Evolutionary conservation across 768 basidiomycete species (phyloP), one percentile per base, ranked within the genome.

Genomic region (Leccinellum rugosiceps): DNA sequence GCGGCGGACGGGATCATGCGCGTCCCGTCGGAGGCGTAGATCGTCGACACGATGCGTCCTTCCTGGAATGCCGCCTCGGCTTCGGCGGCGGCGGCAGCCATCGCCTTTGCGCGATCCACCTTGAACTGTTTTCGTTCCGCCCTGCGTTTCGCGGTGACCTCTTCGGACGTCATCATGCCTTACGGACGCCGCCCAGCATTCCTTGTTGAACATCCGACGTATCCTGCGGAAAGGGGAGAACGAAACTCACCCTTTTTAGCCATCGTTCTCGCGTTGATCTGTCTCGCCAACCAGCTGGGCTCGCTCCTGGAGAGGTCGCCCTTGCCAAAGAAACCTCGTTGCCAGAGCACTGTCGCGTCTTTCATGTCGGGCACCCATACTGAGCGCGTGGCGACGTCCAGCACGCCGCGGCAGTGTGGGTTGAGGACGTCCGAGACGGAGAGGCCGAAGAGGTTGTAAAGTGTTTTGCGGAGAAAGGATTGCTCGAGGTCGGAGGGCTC

Each of bases 261-360:
- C 50, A 83, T 74, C 60, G 76, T 70, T 28, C 67, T 73, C 1
- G 74, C 78, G 67, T 91, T 92, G 58, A 88, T 77, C 64, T 92
- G 87, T 47, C 97, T 77, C 19, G 86, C 82, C 58, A 87, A 77
- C 97, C 97, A 99, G 55, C 85, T 92, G 8, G 96, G 95, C 71
- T 99, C 97, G 72, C 94, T 97, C 57, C 97, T 75, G 41, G 92
- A 95, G 52, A 99, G 77, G 68, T 90, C 90, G 1, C 97, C 97
- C 72, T 99, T 99, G 23, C 97, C 97, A 71, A 98, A 99, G 76
- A 98, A 98, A 0, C 97, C 97, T 58, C 90, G 76, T 47, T 83
- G 77, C 91, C 97, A 99, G 35, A 98, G 78, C 5, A 87, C 74
- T 61, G 78, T 78, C 45, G 85, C 84, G 68, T 94, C 84, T 23